Evolutionary conservation across 2,329 filamentous ascomycete species (phyloP).

Genomic region (Botrytis tulipae): DNA sequence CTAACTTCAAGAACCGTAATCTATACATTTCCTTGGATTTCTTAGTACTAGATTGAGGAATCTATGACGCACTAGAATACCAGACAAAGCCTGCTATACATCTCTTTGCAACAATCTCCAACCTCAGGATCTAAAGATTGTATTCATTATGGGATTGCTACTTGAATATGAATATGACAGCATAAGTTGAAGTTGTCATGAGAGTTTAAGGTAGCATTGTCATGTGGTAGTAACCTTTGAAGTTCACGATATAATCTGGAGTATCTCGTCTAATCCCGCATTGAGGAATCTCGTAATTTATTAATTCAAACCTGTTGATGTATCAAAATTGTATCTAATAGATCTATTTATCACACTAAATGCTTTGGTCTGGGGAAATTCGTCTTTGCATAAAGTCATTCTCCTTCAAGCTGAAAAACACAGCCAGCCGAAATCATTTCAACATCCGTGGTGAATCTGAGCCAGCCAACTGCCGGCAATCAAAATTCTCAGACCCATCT

Average conservation of each 20-base stretch:
- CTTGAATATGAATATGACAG: not conserved
- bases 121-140: fast-evolving
- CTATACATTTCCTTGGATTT: not conserved
- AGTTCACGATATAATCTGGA: not conserved
- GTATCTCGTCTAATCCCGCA: not conserved
- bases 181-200: not conserved
- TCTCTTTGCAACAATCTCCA: not conserved
- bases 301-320: not conserved
- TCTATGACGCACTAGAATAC: fast-evolving
- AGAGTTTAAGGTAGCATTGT: not conserved
- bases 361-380: fast-evolving
- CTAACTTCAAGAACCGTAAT: fast-evolving
- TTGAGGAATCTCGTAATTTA: fast-evolving
- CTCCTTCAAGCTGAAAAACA: not conserved
- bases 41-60: not conserved
- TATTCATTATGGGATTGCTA: fast-evolving
- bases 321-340: not conserved
- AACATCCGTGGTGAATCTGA: not conserved
- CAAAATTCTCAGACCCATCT: not conserved
- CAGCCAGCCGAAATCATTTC: not conserved
- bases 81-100: not conserved
- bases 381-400: fast-evolving
- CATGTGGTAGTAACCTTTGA: fast-evolving
- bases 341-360: not conserved
- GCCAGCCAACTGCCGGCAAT: not conserved